Percentiles rank a stretch among this genome's conserved stretches.
Evolutionary conservation across 768 basidiomycete species (phyloP).

Genomic region (Serendipita vermifera): DNA sequence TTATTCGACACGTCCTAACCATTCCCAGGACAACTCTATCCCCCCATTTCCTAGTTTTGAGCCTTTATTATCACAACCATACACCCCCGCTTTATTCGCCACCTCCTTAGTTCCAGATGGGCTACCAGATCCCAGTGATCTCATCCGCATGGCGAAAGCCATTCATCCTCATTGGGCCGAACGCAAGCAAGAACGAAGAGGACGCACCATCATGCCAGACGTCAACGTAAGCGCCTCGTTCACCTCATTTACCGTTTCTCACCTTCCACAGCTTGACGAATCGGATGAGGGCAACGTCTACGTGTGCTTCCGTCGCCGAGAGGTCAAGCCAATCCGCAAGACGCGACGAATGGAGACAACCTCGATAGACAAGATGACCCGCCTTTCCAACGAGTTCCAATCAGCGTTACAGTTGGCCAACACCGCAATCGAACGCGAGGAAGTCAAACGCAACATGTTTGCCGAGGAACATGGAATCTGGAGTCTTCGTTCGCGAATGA

Average conservation of each 20-base stretch:
- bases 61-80: constrained; percentile 40
- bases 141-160: constrained; percentile 56
- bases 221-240: constrained; percentile 55
- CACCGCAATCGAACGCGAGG: constrained; percentile 13
- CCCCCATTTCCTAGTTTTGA: constrained; percentile 52
- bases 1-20: background rate
- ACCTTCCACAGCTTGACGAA: constrained; percentile 57
- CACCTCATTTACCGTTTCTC: background rate
- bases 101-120: constrained; percentile 52
- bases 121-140: constrained; percentile 47
- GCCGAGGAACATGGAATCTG: constrained; percentile 8
- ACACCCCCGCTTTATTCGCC: constrained; percentile 54
- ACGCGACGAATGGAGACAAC: constrained; percentile 84
- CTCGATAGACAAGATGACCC: constrained; percentile 76
- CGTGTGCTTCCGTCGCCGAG: constrained; percentile 91
- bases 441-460: background rate
- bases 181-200: constrained; percentile 63
- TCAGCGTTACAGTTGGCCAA: constrained; percentile 58
- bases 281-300: constrained; percentile 82
- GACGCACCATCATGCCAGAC: constrained; percentile 72
- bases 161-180: constrained; percentile 88
- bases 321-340: constrained; percentile 88
- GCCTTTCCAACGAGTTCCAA: constrained; percentile 63
- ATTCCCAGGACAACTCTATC: constrained; percentile 3
- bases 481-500: constrained; percentile 11